Conservation (phyloP, 257 asterid species). For the Nicotiana benthamiana region DNA sequence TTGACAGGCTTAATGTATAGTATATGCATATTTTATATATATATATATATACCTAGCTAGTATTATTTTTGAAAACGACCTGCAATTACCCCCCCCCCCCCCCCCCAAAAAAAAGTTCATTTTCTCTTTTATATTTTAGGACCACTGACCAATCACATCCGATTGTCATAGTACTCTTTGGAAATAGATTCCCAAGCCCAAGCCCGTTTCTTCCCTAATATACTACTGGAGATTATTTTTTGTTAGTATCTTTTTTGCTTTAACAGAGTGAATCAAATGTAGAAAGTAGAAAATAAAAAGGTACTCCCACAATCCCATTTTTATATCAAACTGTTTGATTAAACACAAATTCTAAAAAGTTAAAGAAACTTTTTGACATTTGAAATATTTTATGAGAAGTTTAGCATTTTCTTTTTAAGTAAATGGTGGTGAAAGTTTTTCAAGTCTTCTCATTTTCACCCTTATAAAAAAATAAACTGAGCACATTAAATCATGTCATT, state of each 20-base stretch:
- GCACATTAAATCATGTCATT: no score
- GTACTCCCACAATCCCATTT: neutral
- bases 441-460: neutral
- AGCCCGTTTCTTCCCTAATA: neutral
- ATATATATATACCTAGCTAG: no score
- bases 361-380: neutral
- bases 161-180: neutral
- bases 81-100: no score
- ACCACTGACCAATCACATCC: neutral
- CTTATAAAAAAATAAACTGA: no score
- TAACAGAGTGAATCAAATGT: neutral
- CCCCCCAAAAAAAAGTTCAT: neutral
- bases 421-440: neutral
- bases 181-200: neutral
- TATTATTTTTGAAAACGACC: no score
- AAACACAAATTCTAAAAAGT: neutral
- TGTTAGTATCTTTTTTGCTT: neutral
- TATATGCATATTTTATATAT: no score
- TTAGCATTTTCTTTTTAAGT: neutral
- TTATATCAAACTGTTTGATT: neutral
- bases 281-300: neutral
- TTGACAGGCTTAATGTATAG: no score
- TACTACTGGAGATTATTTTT: neutral
- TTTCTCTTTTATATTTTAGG: neutral
- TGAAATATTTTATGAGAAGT: neutral